phyloP scores from a whole-genome alignment of 331 rosid genomes.

The Pyracantha coccinea region DNA sequence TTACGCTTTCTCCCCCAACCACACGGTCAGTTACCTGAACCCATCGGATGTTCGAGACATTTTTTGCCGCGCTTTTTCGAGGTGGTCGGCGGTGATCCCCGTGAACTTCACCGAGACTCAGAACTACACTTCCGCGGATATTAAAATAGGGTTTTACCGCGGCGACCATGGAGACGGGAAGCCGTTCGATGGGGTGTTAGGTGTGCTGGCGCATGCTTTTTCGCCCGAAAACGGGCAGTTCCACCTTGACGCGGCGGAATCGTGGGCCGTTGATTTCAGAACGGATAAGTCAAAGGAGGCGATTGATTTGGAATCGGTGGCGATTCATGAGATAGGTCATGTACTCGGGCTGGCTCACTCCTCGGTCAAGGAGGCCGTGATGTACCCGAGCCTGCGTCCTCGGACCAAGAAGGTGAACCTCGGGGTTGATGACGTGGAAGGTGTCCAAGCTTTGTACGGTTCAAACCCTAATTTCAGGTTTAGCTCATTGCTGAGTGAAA shows the following conservation, averaged over 20 bases:
- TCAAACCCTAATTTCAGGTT: conserved; percentile 72
- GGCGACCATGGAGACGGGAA: conserved; percentile 96
- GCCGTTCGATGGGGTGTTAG: conserved; percentile 85
- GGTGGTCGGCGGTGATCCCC: conserved; percentile 90
- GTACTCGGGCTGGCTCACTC: conserved; percentile 82
- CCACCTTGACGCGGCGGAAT: conserved; percentile 79
- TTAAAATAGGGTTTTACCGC: conserved; percentile 62
- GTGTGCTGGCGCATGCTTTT: conserved; percentile 86
- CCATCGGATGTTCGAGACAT: conserved; percentile 33
- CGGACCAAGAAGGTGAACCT: conserved; percentile 63
- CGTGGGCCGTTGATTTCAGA: conserved; percentile 73
- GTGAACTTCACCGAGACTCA: conserved; percentile 48
- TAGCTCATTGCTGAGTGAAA: conserved; percentile 42
- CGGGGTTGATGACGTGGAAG: conserved; percentile 76
- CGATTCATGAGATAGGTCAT: conserved; percentile 96
- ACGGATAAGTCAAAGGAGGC: conserved; percentile 61
- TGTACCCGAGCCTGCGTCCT: conserved; percentile 85
- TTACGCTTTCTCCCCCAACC: conserved; percentile 53
- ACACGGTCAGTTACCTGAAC: conserved; percentile 39
- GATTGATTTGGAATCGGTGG: conserved; percentile 91
- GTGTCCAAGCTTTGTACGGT: conserved; percentile 82
- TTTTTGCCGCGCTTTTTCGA: conserved; percentile 49
- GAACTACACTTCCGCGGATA: conserved; percentile 46
- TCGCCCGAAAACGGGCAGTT: conserved; percentile 85
- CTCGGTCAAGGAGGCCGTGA: conserved; percentile 66